Percentiles rank a stretch among this genome's conserved stretches.
Conservation (phyloP, 805 yeast species). For the Saccharomycopsis malanga region DNA sequence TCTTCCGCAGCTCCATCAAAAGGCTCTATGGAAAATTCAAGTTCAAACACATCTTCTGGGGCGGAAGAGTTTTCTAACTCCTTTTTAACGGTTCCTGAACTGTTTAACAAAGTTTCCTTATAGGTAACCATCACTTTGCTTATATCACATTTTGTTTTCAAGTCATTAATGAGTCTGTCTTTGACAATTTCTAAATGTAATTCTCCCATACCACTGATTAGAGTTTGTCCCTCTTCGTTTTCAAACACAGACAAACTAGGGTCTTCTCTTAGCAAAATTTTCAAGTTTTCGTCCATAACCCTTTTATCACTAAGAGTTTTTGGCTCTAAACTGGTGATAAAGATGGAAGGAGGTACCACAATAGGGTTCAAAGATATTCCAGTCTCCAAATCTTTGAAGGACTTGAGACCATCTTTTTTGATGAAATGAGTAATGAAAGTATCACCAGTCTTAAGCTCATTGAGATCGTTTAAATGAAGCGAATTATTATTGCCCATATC, state of each 20-base stretch:
- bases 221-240: conserved; percentile 87
- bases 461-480: conserved; percentile 30
- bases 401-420: conserved; percentile 43
- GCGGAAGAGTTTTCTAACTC: conserved; percentile 24
- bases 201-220: conserved; percentile 96
- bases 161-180: conserved; percentile 70
- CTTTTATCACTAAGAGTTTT: conserved; percentile 72
- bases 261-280: conserved; percentile 70
- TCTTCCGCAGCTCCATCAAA: conserved; percentile 22
- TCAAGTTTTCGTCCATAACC: conserved; percentile 63
- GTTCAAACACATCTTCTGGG: conserved; percentile 16
- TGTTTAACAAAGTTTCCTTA: conserved; percentile 55
- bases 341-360: conserved; percentile 85
- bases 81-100: conserved; percentile 25
- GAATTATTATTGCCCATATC: background rate
- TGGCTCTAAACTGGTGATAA: conserved; percentile 80
- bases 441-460: conserved; percentile 81
- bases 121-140: conserved; percentile 87
- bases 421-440: conserved; percentile 63
- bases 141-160: conserved; percentile 73
- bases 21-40: conserved; percentile 26
- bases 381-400: conserved; percentile 38
- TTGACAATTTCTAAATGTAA: conserved; percentile 84
- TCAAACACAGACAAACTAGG: conserved; percentile 70
- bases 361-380: conserved; percentile 63